phyloP scores from a whole-genome alignment of 768 basidiomycete species.

The Amanita thiersii region DNA sequence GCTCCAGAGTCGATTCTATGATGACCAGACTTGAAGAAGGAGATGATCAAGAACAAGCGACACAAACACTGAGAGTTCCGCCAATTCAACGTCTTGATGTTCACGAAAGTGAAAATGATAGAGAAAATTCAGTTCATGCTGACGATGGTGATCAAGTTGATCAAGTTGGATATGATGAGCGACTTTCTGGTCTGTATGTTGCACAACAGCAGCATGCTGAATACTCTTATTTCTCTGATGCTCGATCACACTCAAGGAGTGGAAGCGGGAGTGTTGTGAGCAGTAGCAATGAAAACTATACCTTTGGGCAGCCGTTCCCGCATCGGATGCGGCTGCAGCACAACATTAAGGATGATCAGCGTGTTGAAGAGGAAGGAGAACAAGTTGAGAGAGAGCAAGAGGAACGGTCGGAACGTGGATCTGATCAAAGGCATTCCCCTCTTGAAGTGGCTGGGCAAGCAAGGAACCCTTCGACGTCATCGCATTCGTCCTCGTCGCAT shows the following conservation, averaged over 20 bases:
- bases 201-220: constrained; percentile 9
- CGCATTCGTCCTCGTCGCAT: constrained; percentile 1
- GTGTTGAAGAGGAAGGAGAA: constrained; percentile 13
- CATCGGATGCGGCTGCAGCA: constrained; percentile 12
- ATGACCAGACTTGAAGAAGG: constrained; percentile 62
- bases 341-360: constrained; percentile 13
- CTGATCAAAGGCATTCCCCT: constrained; percentile 11
- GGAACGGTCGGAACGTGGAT: constrained; percentile 6
- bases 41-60: constrained; percentile 11
- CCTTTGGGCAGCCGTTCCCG: constrained; percentile 55
- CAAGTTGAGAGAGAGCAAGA: constrained; percentile 1
- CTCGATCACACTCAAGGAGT: constrained; percentile 34
- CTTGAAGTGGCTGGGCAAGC: too few relatives aligned
- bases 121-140: too few relatives aligned
- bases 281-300: constrained; percentile 58
- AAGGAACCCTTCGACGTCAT: constrained; percentile 4
- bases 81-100: neutral
- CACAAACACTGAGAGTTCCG: constrained; percentile 6
- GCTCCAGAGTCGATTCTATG: constrained; percentile 44
- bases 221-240: constrained; percentile 24
- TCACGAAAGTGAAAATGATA: constrained; percentile 17
- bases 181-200: constrained; percentile 7
- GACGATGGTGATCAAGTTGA: constrained; percentile 12
- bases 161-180: constrained; percentile 10
- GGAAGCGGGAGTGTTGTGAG: constrained; percentile 42